Evolutionary conservation across 2,329 filamentous ascomycete species (phyloP), one percentile per base, ranked within the genome.

Genomic region (Pseudocercospora musae): DNA sequence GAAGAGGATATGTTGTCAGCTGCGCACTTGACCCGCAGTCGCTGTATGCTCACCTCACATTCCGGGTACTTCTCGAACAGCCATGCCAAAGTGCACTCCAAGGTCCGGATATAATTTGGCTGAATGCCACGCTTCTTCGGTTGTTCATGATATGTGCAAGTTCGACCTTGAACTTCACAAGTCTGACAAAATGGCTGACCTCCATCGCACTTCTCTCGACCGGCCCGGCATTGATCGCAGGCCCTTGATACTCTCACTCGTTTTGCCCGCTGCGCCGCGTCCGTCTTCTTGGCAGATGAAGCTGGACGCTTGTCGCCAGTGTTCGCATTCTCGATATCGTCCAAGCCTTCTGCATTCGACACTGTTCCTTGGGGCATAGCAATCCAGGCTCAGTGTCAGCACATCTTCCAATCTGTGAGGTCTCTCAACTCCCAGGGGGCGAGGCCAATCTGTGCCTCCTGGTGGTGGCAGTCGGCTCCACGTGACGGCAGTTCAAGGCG

Each of bases 111-210:
- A 71, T 92, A 92, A 15, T 90, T 90, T n/a, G 90, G 90, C 69
- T 89, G 89, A 10, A 93, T 85, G 3, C 90, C 90, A 66, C 90
- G 82, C 74, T 92, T 92, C 76, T 91, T 91, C 7, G 88, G 86
- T 58, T 86, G 87, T 58, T 88, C 83, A 64, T 89, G 86, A 73
- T 92, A 93, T 15, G 87, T 87, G 74, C 90, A 93, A 33, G 80
- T 74, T 54, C 89, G 82, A 58, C 83, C 85, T 63, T 88, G 84
- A 4, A 83, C 79, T 6, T 81, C 80, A 76, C 89, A 92, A 2
- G 87, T 87, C 52, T 84, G 85, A 73, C 89, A 92, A 13, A 80
- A 79, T 5, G 89, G 89, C 66, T 87, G 85, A 10, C 80, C 79
- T 15, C 89, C 89, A 70, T 92, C 88, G 75, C 89, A 92, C 71